Base-by-base conservation (phyloP, 306 rosid genomes). In the Gillenia trifoliata region DNA sequence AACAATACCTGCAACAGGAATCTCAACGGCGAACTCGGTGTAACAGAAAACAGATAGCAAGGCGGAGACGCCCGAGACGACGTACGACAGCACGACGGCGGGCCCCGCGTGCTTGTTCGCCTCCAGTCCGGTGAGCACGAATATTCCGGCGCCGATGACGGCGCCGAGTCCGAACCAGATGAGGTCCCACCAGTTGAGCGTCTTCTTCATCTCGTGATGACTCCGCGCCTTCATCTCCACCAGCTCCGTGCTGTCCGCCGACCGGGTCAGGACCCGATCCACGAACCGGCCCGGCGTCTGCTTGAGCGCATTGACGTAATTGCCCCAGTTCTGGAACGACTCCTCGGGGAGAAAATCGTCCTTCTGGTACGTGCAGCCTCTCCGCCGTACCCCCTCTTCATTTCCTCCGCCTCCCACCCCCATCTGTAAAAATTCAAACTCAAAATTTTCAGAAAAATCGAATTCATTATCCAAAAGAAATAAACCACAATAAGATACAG, bases 31-130 rank as follows among this genome's bases (percentile, higher is more conserved):
- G 40, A 93, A 93, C 81, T 93, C 98, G 0, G 97, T 91, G 85
- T 93, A 93, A 31, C 98, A 93, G 76, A 93, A 93, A 20, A 91
- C 98, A 3, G 98, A 93, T 17, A 93, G 87, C 91, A 93, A 61
- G 71, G 98, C 97, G 9, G 98, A 93, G 74, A 88, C 2, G 4
- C 98, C 97, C 0, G 97, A 93, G 19, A 93, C 78, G 20, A 75
- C 92, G 78, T 80, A 93, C 0, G 98, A 91, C 49, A 91, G 34
- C 26, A 91, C 90, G 3, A 93, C 93, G 1, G 98, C 97, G 0
- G 98, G 97, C 31, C 98, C 97, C 1, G 87, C 96, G 3, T 25
- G 31, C 0, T 20, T 0, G 2, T 0, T 47, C 0, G 98, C 92
- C 77, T 93, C 98, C 0, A 83, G 86, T 1, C 98, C 98, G 1